phyloP scores from a whole-genome alignment of 176 grass and related monocot species.

The Guadua angustifolia region DNA sequence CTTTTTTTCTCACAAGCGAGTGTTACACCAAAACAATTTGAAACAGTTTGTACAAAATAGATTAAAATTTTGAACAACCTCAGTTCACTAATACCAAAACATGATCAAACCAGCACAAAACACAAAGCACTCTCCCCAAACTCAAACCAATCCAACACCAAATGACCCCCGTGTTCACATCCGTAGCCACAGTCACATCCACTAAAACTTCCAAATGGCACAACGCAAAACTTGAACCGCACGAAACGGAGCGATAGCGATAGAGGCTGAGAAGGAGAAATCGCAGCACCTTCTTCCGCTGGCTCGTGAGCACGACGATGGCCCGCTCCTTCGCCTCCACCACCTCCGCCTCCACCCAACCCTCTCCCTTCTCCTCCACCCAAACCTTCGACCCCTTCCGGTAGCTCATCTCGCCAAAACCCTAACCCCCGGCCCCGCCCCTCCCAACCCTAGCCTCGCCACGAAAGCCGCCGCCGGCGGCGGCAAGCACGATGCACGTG shows the following conservation, averaged over 20 bases:
- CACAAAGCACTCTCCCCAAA: background rate
- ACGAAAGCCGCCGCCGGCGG: background rate
- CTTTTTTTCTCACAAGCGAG: background rate
- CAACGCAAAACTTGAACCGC: slow-evolving; percentile 33
- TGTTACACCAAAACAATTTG: slow-evolving; percentile 1
- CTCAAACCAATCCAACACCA: background rate
- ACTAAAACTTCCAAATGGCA: slow-evolving; percentile 6
- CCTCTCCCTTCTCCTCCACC: slow-evolving; percentile 87
- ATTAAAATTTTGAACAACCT: background rate
- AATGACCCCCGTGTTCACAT: background rate
- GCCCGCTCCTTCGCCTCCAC: slow-evolving; percentile 56
- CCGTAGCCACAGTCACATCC: background rate
- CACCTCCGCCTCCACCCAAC: slow-evolving; percentile 92
- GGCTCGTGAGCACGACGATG: slow-evolving; percentile 62
- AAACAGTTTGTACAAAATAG: background rate
- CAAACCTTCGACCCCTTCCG: slow-evolving; percentile 93
- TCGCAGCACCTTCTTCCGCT: slow-evolving; percentile 67
- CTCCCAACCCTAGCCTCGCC: slow-evolving; percentile 39
- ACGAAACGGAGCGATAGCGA: slow-evolving; percentile 52
- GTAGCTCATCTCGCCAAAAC: slow-evolving; percentile 79
- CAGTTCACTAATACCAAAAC: background rate
- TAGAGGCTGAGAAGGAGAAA: background rate
- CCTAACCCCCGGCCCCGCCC: slow-evolving; percentile 27
- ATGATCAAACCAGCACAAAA: slow-evolving; percentile 6
- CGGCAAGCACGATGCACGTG: slow-evolving; percentile 28